These are phyloP conservation scores for Candida adriatica DNA, from an alignment of 805 yeast species.

Conservation along the genomic window DNA sequence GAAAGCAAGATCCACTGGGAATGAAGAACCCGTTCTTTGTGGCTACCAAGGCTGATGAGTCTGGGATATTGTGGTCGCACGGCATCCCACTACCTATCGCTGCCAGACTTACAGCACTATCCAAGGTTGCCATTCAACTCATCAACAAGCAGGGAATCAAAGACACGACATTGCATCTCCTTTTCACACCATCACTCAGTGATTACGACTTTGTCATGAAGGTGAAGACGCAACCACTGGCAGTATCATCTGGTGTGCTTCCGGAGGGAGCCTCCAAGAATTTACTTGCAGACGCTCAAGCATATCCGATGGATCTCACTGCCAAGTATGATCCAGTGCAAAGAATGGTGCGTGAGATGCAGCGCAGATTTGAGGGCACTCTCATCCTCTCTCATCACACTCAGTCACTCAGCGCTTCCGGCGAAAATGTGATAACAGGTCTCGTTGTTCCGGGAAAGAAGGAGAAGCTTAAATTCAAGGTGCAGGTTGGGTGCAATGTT, in stretches of 20 bases:
- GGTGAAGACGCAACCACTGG: slow-evolving; percentile 39
- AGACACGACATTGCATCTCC: slow-evolving; percentile 37
- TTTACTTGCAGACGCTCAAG: slow-evolving; percentile 28
- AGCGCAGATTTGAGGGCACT: slow-evolving; percentile 55
- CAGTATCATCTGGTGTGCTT: slow-evolving; percentile 48
- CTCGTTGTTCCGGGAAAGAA: slow-evolving; percentile 65
- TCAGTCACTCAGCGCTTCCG: slow-evolving; percentile 45
- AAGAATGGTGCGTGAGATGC: slow-evolving; percentile 54
- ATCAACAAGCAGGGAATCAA: slow-evolving; percentile 39
- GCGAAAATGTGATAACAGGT: slow-evolving; percentile 67
- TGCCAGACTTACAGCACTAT: slow-evolving; percentile 78
- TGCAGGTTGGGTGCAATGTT: slow-evolving; percentile 67
- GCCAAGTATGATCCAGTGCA: slow-evolving; percentile 54
- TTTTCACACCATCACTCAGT: slow-evolving; percentile 74
- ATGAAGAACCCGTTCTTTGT: slow-evolving; percentile 73
- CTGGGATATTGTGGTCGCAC: slow-evolving; percentile 80
- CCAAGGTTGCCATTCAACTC: slow-evolving; percentile 64
- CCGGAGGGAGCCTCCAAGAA: slow-evolving; percentile 45
- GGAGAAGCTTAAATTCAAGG: slow-evolving; percentile 58
- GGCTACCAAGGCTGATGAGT: slow-evolving; percentile 76
- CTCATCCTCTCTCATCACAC: slow-evolving; percentile 62
- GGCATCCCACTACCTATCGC: slow-evolving; percentile 68
- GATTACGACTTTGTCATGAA: slow-evolving; percentile 81
- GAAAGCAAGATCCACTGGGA: slow-evolving; percentile 79
- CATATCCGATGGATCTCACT: slow-evolving; percentile 32